phyloP scores from a whole-genome alignment of 2,329 filamentous ascomycete genomes.

The Xylaria sp. region DNA sequence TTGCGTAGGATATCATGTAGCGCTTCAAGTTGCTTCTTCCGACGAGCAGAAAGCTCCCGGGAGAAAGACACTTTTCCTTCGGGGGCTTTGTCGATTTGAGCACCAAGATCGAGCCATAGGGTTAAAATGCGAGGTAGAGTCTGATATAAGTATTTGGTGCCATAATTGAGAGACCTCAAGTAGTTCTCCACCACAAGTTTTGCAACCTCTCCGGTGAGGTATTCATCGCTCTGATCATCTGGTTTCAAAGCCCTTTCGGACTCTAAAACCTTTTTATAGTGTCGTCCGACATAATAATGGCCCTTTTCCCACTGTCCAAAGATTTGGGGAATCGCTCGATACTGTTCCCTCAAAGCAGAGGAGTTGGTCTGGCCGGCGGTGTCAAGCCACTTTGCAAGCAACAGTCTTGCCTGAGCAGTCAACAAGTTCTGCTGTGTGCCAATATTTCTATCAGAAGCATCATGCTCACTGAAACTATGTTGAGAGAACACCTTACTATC shows the following conservation, averaged over 20 bases:
- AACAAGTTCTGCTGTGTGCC: conserved; percentile 63
- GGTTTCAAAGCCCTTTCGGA: conserved; percentile 79
- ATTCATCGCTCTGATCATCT: conserved; percentile 77
- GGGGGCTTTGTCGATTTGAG: conserved; percentile 69
- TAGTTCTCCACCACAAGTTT: conserved; percentile 93
- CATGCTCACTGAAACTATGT: conserved; percentile 44
- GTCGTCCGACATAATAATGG: conserved; percentile 94
- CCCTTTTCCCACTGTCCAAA: conserved; percentile 87
- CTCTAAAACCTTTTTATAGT: conserved; percentile 96
- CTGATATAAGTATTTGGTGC: conserved; percentile 95
- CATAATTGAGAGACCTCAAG: conserved; percentile 81
- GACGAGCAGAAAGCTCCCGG: conserved; percentile 57
- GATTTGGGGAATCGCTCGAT: conserved; percentile 78
- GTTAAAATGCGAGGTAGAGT: conserved; percentile 91
- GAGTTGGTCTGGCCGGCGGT: conserved; percentile 92
- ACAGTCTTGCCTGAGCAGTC: conserved; percentile 79
- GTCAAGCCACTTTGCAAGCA: conserved; percentile 97
- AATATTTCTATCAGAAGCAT: conserved; percentile 48
- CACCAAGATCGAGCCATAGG: conserved; percentile 90
- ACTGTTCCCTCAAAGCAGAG: conserved; percentile 77
- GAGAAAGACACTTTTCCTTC: conserved; percentile 60
- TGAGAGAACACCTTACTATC: conserved; percentile 75
- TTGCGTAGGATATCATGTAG: conserved; percentile 80
- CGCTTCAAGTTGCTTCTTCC: conserved; percentile 69
- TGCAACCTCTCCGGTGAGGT: conserved; percentile 80